Conservation (phyloP, 495 filamentous ascomycete species). For the Neurospora terricola region DNA sequence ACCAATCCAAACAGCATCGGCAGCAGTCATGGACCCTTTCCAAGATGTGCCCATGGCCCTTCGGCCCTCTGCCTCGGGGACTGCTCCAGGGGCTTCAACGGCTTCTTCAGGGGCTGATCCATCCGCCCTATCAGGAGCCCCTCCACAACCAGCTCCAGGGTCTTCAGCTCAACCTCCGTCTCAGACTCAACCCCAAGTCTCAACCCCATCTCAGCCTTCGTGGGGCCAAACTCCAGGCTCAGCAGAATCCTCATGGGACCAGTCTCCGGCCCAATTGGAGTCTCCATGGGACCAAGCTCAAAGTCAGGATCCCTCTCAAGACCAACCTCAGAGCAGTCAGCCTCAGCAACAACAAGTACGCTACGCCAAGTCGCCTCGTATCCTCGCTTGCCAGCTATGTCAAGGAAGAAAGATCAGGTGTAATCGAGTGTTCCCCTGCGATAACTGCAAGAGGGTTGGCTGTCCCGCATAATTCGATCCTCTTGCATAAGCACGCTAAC, state of each 20-base stretch:
- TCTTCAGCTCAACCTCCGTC: not conserved
- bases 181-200: not conserved
- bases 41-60: not conserved
- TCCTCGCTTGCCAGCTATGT: slow-evolving; percentile 39
- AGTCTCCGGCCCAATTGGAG: not conserved
- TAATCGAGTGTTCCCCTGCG: slow-evolving; percentile 57
- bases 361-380: slow-evolving; percentile 19
- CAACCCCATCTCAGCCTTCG: not conserved
- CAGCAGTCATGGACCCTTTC: not conserved
- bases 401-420: slow-evolving; percentile 62
- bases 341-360: not conserved
- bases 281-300: not conserved
- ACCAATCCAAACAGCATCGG: not conserved
- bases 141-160: not conserved
- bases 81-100: not conserved
- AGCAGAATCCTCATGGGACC: not conserved
- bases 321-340: not conserved
- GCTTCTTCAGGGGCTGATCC: not conserved
- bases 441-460: slow-evolving; percentile 38
- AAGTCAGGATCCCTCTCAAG: not conserved
- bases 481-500: slow-evolving; percentile 7
- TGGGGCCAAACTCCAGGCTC: not conserved
- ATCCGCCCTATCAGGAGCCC: not conserved
- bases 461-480: not conserved
- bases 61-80: not conserved